Base-by-base conservation (phyloP, 2,329 filamentous ascomycete species). In the Aspergillus puulaauensis region DNA sequence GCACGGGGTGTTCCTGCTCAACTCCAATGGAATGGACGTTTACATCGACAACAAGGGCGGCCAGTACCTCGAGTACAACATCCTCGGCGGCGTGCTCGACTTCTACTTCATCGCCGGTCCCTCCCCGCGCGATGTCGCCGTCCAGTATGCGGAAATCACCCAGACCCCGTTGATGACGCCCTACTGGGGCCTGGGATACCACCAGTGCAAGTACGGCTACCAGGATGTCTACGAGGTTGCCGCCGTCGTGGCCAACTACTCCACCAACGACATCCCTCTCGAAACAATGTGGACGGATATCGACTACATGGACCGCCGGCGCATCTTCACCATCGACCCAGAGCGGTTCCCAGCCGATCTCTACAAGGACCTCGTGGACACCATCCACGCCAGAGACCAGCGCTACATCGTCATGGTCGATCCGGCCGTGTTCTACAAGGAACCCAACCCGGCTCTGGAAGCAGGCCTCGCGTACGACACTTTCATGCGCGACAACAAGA, bases 341-440 rank as follows among this genome's bases (percentile, higher is more conserved):
- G 59, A 73, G n/a, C 67, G 75, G 5, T 79, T 73, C 60, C 73
- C 75, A 77, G 75, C 48, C 71, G 74, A 11, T 1, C 27, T 77
- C 1, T 51, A 70, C 0, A 75, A 70, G 70, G 82, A 88, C 64
- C 74, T 92, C 1, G 86, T 89, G 21, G 77, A 82, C 35, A 83
- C 88, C 23, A 80, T 95, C 0, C 89, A 92, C 65, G 70, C 75
- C 4, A 81, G 85, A 52, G 74, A 89, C 44, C 89, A 91, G 69
- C 83, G 88, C 48, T 90, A 90, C 61, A 82, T 91, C 33, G 76
- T 93, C 48, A 95, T 95, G 85, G 88, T 93, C 1, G 90, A 95
- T 63, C 76, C 76, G 9, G 76, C 77, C 2, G 79, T 84, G 71
- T 74, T 74, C 8, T 77, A 77, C 58, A 70, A 64, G 40, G 73